Percentiles rank a stretch among this genome's conserved stretches.
Evolutionary conservation across 2,329 filamentous ascomycete species (phyloP).

Genomic region (Diaporthe nobilis): DNA sequence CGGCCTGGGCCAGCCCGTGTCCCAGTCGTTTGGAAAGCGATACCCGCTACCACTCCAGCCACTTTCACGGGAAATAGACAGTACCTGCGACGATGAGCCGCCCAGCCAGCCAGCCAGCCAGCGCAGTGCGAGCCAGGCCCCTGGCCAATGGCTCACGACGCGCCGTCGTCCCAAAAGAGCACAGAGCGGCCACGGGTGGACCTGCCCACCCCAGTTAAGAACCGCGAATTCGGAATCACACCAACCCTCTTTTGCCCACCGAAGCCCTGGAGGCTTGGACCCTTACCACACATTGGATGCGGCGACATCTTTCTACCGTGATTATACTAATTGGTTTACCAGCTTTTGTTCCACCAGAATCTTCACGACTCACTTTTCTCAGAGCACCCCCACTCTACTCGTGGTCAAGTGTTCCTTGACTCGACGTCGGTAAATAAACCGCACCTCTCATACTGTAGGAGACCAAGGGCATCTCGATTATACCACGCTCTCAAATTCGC

Average conservation of each 20-base stretch:
- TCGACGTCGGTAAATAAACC: background rate
- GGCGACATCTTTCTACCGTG: background rate
- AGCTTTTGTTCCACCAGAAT: background rate
- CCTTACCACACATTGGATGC: background rate
- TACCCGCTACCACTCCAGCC: conserved; percentile 20
- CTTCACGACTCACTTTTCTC: background rate
- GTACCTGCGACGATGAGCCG: background rate
- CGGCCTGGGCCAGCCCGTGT: conserved; percentile 23
- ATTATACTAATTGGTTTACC: background rate
- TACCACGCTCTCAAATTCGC: conserved; percentile 19
- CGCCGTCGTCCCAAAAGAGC: conserved; percentile 25
- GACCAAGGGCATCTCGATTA: background rate
- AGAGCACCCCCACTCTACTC: background rate
- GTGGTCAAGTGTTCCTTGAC: background rate
- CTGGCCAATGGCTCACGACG: conserved; percentile 3
- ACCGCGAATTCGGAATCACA: conserved; percentile 16
- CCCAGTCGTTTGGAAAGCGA: conserved; percentile 29
- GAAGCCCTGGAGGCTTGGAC: conserved; percentile 7
- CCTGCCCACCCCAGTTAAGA: conserved; percentile 15
- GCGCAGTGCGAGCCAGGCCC: background rate
- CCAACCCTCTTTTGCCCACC: conserved; percentile 17
- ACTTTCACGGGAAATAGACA: background rate
- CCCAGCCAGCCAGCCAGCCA: conserved; percentile 11
- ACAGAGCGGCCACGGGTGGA: conserved; percentile 7
- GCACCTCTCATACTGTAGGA: background rate